Base-by-base conservation (phyloP, 306 rosid genomes). In the Cucurbita ficifolia region DNA sequence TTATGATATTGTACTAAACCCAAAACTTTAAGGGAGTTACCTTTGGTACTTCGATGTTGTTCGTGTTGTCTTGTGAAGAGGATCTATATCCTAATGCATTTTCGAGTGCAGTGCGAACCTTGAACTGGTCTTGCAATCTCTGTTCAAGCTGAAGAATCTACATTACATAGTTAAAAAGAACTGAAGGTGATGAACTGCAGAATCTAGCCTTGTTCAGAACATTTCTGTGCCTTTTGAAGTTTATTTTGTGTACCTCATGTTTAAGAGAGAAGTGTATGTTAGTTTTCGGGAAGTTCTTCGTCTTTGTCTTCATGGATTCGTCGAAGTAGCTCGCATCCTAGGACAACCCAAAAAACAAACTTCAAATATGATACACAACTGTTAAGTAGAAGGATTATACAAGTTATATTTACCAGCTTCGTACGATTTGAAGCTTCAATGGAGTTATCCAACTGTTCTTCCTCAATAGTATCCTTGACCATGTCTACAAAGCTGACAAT, bases 111-210 rank as follows among this genome's bases (percentile, higher is more conserved):
- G 76, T 71, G 72, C 97, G 95, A 56, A 89, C 90, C 83, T 85
- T 77, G 79, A 89, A 89, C 62, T 95, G 99, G 67, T 78, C 87
- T 80, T 91, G 92, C 77, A 95, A 77, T 83, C 97, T 88, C 79
- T 81, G 85, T 78, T 95, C 99, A 58, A 91, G 90, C 72, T 85
- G 96, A 13, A 85, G 83, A 89, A 91, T 95, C 99, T 95, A 84
- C 73, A 78, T 39, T 13, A 10, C 65, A 55, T 22, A 40, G 50
- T 54, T 73, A 54, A 56, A 33, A 22, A 73, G 10, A 22, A 36
- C 8, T 45, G 42, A 22, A 73, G 50, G 18, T 8, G 19, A 5
- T 68, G 2, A 13, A 68, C 56, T 68, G 11, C 13, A 68, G 24
- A 68, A 70, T 5, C 33, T 22, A 16, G 4, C 45, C 59, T 29